These are phyloP conservation scores for Xenosphaeropsis pyriputrescens DNA, from an alignment of 2,329 filamentous ascomycete species.

Conservation along the genomic window DNA sequence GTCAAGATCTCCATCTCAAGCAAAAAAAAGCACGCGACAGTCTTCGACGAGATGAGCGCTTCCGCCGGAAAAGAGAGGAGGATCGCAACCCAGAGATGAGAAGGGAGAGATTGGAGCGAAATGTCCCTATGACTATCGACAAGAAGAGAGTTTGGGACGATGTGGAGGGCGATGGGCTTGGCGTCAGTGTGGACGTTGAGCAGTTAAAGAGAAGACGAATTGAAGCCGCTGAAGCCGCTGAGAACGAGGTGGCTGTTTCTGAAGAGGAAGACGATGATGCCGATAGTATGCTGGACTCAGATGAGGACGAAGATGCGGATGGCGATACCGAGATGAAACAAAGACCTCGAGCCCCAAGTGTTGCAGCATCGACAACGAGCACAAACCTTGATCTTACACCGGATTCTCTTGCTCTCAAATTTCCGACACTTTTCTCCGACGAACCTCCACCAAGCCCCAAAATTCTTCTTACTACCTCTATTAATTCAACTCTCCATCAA, in stretches of 20 bases:
- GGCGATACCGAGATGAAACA: constrained; percentile 23
- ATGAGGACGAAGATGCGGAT: constrained; percentile 27
- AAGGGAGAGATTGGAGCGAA: constrained; percentile 58
- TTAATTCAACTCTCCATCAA: constrained; percentile 78
- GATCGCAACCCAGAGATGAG: constrained; percentile 65
- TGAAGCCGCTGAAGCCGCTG: constrained; percentile 29
- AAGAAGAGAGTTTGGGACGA: constrained; percentile 86
- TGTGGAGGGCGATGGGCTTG: constrained; percentile 44
- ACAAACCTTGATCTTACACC: constrained; percentile 51
- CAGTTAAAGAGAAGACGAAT: constrained; percentile 41
- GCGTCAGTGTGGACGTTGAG: constrained; percentile 38
- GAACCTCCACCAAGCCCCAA: constrained; percentile 53
- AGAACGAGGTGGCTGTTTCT: constrained; percentile 25
- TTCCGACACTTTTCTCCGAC: constrained; percentile 46
- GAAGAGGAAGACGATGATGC: constrained; percentile 38
- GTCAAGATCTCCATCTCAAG: constrained; percentile 65
- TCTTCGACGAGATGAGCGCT: constrained; percentile 60
- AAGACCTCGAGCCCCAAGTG: constrained; percentile 22
- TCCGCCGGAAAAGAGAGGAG: constrained; percentile 72
- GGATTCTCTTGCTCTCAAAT: constrained; percentile 42
- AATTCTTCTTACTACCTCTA: constrained; percentile 78
- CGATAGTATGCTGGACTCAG: constrained; percentile 69
- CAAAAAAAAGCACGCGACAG: constrained; percentile 66
- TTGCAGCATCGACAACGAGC: constrained; percentile 43
- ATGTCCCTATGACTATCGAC: constrained; percentile 71